These are phyloP conservation scores for Penicillium janthinellum DNA, from an alignment of 2,329 filamentous ascomycete species.

Conservation along the genomic window DNA sequence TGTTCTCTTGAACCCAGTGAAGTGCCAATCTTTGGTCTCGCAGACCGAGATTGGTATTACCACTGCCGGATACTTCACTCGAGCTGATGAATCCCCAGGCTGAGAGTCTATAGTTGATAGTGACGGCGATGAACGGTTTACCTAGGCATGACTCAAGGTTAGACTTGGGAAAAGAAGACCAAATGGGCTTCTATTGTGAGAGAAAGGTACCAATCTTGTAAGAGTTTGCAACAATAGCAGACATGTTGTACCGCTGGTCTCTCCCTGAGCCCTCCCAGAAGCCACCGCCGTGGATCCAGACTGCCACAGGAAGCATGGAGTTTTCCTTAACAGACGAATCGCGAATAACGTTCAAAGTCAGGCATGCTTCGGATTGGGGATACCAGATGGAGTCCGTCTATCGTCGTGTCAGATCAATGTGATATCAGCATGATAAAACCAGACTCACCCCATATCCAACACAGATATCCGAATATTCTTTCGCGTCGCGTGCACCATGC, in stretches of 20 bases:
- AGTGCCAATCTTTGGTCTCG: slow-evolving; percentile 42
- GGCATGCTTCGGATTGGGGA: slow-evolving; percentile 56
- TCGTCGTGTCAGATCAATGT: neutral
- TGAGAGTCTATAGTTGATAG: slow-evolving; percentile 57
- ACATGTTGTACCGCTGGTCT: slow-evolving; percentile 64
- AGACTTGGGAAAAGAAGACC: neutral
- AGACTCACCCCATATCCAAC: slow-evolving; percentile 53
- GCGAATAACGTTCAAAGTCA: slow-evolving; percentile 64
- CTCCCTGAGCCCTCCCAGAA: slow-evolving; percentile 53
- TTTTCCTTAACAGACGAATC: slow-evolving; percentile 42
- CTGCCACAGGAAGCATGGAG: slow-evolving; percentile 55
- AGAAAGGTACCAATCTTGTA: slow-evolving; percentile 46
- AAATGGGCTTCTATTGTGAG: neutral
- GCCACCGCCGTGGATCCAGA: slow-evolving; percentile 65
- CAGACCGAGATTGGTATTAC: slow-evolving; percentile 60
- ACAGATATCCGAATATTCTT: slow-evolving; percentile 50
- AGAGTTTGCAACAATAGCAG: slow-evolving; percentile 59
- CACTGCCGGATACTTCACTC: slow-evolving; percentile 44
- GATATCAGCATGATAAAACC: neutral
- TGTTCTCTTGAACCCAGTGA: slow-evolving; percentile 42
- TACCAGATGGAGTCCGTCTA: slow-evolving; percentile 41
- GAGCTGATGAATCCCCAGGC: slow-evolving; percentile 57
- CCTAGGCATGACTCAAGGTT: slow-evolving; percentile 14
- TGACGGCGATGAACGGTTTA: slow-evolving; percentile 57
- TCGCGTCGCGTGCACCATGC: slow-evolving; percentile 46